A percentile compares a stretch with the other conserved stretches of the same genome.
phyloP scores from a whole-genome alignment of 331 rosid species.

The Malus hybrid region DNA sequence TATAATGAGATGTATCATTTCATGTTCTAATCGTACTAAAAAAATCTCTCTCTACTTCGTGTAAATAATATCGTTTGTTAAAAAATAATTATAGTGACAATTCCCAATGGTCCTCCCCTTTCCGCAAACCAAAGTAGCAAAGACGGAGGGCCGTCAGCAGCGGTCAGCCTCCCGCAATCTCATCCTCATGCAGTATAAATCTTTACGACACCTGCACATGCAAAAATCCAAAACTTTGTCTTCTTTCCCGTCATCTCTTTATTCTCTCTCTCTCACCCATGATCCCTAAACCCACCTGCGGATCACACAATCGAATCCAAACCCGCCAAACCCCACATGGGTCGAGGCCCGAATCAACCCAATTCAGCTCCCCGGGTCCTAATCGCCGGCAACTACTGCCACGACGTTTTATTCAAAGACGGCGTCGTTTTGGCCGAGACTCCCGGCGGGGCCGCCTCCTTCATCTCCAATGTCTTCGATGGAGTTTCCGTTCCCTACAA shows the following conservation, averaged over 20 bases:
- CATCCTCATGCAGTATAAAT: not conserved
- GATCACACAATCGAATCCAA: conserved; percentile 1
- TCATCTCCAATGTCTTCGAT: conserved; percentile 63
- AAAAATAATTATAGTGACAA: no score
- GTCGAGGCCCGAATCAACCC: conserved; percentile 21
- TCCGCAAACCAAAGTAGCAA: not conserved
- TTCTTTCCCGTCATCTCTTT: not conserved
- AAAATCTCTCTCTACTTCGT: no score
- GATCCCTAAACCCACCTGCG: conserved; percentile 10
- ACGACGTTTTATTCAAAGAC: conserved; percentile 69
- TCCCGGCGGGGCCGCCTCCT: conserved; percentile 88
- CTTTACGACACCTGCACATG: not conserved
- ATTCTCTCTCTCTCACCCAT: conserved; percentile 15
- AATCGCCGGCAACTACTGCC: conserved; percentile 82
- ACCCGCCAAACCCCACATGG: conserved; percentile 26
- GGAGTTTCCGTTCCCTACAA: conserved; percentile 37
- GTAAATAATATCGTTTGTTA: no score
- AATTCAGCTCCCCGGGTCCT: conserved; percentile 34
- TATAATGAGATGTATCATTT: no score
- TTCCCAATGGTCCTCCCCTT: not conserved
- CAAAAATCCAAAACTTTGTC: not conserved
- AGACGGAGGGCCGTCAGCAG: not conserved
- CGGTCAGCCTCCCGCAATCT: not conserved
- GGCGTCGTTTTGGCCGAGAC: conserved; percentile 40
- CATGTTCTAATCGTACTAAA: rapidly evolving